These are phyloP conservation scores for Lactifluus piperatus DNA, from an alignment of 768 basidiomycete genomes.

Conservation along the genomic window DNA sequence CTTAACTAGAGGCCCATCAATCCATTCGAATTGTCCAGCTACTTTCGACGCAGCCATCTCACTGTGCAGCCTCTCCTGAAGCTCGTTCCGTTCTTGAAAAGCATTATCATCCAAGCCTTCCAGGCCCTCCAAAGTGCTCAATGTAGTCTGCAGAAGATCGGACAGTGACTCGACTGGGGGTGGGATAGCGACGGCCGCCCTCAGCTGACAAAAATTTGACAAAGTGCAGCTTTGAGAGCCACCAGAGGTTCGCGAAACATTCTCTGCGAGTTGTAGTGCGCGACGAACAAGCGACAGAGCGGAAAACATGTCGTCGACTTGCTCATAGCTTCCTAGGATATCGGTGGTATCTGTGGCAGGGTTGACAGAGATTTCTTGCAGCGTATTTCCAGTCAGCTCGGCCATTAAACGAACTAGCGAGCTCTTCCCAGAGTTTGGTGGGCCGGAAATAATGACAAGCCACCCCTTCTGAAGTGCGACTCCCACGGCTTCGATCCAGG, in stretches of 20 bases:
- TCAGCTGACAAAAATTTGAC: neutral
- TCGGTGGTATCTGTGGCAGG: constrained; percentile 89
- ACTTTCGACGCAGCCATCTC: constrained; percentile 25
- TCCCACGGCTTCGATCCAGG: constrained; percentile 66
- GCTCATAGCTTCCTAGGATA: constrained; percentile 93
- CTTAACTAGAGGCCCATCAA: constrained; percentile 83
- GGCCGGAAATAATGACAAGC: constrained; percentile 85
- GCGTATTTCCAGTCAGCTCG: constrained; percentile 51
- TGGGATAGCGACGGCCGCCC: neutral
- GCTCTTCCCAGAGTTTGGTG: constrained; percentile 70
- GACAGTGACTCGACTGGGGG: neutral
- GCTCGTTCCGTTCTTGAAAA: constrained; percentile 1
- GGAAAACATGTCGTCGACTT: constrained; percentile 53
- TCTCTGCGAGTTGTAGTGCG: constrained; percentile 32
- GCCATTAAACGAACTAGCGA: constrained; percentile 63
- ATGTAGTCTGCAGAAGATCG: constrained; percentile 24
- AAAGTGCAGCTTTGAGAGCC: constrained; percentile 14
- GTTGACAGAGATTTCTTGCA: constrained; percentile 73
- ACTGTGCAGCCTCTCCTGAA: neutral
- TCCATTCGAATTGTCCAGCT: constrained; percentile 78
- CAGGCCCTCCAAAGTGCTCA: constrained; percentile 27
- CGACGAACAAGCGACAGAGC: constrained; percentile 32
- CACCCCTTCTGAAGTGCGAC: constrained; percentile 68
- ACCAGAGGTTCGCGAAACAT: constrained; percentile 29
- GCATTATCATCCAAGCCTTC: constrained; percentile 9